Percentiles rank a stretch among this genome's conserved stretches.
Conservation (phyloP, 495 filamentous ascomycete genomes). For the Arthonia radiata region DNA sequence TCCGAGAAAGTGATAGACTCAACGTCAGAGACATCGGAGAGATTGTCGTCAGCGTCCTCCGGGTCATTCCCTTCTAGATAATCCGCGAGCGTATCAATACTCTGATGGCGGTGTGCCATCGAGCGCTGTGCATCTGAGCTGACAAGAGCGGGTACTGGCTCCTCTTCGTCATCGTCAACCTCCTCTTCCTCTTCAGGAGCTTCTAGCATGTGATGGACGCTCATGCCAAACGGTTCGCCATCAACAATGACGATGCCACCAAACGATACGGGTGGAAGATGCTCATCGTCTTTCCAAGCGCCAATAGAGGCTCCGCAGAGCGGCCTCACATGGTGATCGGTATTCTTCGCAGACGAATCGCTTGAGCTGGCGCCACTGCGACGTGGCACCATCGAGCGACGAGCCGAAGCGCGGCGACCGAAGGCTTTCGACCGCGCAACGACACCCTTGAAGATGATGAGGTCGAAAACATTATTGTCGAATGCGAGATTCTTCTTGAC, state of each 20-base stretch:
- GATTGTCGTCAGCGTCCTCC: conserved; percentile 3
- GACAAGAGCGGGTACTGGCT: neutral
- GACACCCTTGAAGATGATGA: conserved; percentile 43
- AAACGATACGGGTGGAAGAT: conserved; percentile 71
- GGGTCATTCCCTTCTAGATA: conserved; percentile 2
- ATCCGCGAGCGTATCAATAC: conserved; percentile 1
- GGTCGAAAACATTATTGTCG: conserved; percentile 26
- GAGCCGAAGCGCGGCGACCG: conserved; percentile 14
- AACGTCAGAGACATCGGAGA: conserved; percentile 13
- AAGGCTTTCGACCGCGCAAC: conserved; percentile 39
- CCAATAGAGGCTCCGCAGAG: conserved; percentile 79
- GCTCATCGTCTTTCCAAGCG: conserved; percentile 58
- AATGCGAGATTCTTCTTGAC: conserved; percentile 46
- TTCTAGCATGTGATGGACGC: conserved; percentile 88
- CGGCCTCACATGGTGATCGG: conserved; percentile 46
- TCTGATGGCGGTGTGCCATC: conserved; percentile 1
- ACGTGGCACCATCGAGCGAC: conserved; percentile 12
- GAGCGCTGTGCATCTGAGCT: neutral
- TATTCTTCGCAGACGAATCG: conserved; percentile 19
- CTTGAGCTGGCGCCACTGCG: conserved; percentile 4
- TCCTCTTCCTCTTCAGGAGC: conserved; percentile 42
- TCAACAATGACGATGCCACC: conserved; percentile 72
- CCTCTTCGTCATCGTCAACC: no score
- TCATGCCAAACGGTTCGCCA: conserved; percentile 67
- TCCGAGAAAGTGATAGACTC: neutral